These are phyloP conservation scores for Talaromyces pinophilus DNA, from an alignment of 2,329 filamentous ascomycete species.

Conservation along the genomic window DNA sequence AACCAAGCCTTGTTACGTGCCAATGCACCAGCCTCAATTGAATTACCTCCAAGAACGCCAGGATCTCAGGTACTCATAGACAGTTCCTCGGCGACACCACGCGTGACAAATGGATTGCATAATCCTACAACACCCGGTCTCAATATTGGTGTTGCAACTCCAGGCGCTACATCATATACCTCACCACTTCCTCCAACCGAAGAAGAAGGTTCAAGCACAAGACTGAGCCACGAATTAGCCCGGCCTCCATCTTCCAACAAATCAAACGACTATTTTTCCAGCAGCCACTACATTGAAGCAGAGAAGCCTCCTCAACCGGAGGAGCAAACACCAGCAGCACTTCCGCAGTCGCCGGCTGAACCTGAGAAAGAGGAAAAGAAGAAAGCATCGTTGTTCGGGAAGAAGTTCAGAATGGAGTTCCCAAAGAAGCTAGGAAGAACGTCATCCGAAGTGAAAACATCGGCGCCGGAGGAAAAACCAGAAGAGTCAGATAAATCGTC, in stretches of 20 bases:
- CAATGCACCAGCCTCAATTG: conserved; percentile 23
- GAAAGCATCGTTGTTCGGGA: conserved; percentile 67
- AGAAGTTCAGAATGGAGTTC: conserved; percentile 75
- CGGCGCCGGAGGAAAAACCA: conserved; percentile 70
- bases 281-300: conserved; percentile 51
- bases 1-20: conserved; percentile 31
- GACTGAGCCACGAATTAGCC: conserved; percentile 51
- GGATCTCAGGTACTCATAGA: conserved; percentile 12
- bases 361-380: conserved; percentile 64
- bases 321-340: conserved; percentile 47
- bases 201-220: conserved; percentile 36
- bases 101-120: conserved; percentile 62
- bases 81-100: conserved; percentile 54
- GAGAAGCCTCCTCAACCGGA: conserved; percentile 55
- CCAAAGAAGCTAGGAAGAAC: conserved; percentile 79
- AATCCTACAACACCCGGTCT: conserved; percentile 72
- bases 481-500: conserved; percentile 57
- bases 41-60: conserved; percentile 18
- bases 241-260: conserved; percentile 61
- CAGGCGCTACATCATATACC: conserved; percentile 47
- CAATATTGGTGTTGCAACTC: conserved; percentile 75
- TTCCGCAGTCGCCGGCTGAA: conserved; percentile 56
- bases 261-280: conserved; percentile 74
- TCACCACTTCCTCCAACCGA: conserved; percentile 34
- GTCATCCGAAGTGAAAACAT: conserved; percentile 69